phyloP scores from a whole-genome alignment of 2,329 filamentous ascomycete species.

The Arachnomyces sp. region DNA sequence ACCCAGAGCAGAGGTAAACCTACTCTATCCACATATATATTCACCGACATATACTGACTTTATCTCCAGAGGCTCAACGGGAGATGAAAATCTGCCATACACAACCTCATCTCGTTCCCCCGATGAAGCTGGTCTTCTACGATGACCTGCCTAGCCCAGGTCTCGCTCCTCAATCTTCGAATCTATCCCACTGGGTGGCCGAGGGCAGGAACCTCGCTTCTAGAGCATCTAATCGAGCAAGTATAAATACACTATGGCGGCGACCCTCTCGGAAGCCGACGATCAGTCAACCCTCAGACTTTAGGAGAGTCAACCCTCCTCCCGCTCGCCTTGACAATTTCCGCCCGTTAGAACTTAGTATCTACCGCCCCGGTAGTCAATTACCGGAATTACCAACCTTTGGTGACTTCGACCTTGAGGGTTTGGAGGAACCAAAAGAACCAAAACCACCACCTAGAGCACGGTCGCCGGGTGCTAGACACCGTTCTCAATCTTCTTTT shows the following conservation, averaged over 20 bases:
- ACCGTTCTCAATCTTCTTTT: conserved; percentile 18
- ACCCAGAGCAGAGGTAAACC: conserved; percentile 17
- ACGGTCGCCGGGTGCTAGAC: conserved; percentile 17
- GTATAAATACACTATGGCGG: conserved; percentile 28
- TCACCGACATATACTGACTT: conserved; percentile 1
- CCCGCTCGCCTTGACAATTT: conserved; percentile 19
- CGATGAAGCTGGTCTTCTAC: conserved; percentile 38
- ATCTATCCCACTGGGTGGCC: conserved; percentile 32
- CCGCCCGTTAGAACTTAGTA: conserved; percentile 40
- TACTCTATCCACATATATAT: not conserved
- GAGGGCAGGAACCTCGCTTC: conserved; percentile 32
- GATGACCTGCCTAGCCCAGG: conserved; percentile 32
- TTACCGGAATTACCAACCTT: conserved; percentile 41
- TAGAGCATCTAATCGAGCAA: conserved; percentile 34
- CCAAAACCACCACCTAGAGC: conserved; percentile 28
- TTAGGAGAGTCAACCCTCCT: conserved; percentile 27
- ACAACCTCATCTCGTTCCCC: conserved; percentile 40
- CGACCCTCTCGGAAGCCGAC: conserved; percentile 25
- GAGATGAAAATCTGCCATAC: conserved; percentile 39
- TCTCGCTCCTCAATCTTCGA: conserved; percentile 23
- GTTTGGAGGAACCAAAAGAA: conserved; percentile 19
- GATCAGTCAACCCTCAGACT: conserved; percentile 38
- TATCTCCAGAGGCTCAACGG: conserved; percentile 28
- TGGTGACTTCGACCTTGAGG: conserved; percentile 29
- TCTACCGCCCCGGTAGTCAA: conserved; percentile 37